Percentiles rank a stretch among this genome's conserved stretches.
Evolutionary conservation across 345 rosid genomes (phyloP).

Genomic region (Citrus hindsii): DNA sequence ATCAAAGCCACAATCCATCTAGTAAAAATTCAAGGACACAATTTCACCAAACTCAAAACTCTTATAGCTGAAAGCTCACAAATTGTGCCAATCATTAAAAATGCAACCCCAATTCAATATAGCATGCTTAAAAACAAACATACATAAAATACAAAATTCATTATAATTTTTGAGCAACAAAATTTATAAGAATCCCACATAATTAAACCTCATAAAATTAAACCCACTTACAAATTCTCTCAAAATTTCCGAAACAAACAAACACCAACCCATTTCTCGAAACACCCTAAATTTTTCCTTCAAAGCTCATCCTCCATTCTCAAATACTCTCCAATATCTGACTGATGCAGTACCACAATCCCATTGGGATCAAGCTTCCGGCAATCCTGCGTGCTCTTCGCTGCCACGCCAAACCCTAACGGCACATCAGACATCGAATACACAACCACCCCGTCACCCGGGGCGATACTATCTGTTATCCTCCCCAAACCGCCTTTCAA

Average conservation of each 20-base stretch:
- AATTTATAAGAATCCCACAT: not conserved
- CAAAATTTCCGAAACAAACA: not conserved
- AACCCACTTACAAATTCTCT: not conserved
- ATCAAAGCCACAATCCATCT: not conserved
- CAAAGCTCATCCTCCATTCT: conserved; percentile 90
- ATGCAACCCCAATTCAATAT: not conserved
- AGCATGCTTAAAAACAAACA: not conserved
- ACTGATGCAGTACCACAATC: conserved; percentile 78
- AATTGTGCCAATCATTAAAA: not conserved
- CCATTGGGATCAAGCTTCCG: conserved; percentile 86
- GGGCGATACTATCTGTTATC: conserved; percentile 73
- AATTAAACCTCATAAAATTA: not conserved
- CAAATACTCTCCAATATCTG: conserved; percentile 86
- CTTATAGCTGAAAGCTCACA: not conserved
- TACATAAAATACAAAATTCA: not conserved
- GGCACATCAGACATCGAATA: conserved; percentile 88
- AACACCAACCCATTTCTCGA: not conserved
- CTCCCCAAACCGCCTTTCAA: conserved; percentile 86
- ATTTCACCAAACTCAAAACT: not conserved
- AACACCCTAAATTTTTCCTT: conserved; percentile 8
- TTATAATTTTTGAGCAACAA: not conserved
- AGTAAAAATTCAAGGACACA: not conserved
- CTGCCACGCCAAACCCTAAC: conserved; percentile 78
- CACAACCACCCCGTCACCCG: conserved; percentile 86
- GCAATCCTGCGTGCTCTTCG: conserved; percentile 81